Evolutionary conservation across 345 rosid species (phyloP).

Genomic region (rapeseed (Brassica napus)): Da-Ae NC_063439.1:20123001-20123500

Average conservation of each 20-base stretch:
- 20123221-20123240: not conserved
- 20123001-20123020: too few relatives aligned
- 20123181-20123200: too few relatives aligned
- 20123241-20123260: not conserved
- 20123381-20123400: constrained; percentile 7
- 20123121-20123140: too few relatives aligned
- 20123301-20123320: not conserved
- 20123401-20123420: constrained; percentile 12
- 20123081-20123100: too few relatives aligned
- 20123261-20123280: constrained; percentile 39
- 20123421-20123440: constrained; percentile 27
- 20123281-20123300: constrained; percentile 28
- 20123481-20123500: constrained; percentile 4
- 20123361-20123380: not conserved
- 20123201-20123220: not conserved
- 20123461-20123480: constrained; percentile 6
- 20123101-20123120: too few relatives aligned
- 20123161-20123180: too few relatives aligned
- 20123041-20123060: too few relatives aligned
- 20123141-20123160: too few relatives aligned
- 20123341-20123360: constrained; percentile 29
- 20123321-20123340: not conserved
- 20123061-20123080: too few relatives aligned
- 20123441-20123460: constrained; percentile 18
- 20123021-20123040: too few relatives aligned